These are phyloP conservation scores for Neocucurbitaria cava DNA, from an alignment of 2,329 filamentous ascomycete species.

Conservation along the genomic window DNA sequence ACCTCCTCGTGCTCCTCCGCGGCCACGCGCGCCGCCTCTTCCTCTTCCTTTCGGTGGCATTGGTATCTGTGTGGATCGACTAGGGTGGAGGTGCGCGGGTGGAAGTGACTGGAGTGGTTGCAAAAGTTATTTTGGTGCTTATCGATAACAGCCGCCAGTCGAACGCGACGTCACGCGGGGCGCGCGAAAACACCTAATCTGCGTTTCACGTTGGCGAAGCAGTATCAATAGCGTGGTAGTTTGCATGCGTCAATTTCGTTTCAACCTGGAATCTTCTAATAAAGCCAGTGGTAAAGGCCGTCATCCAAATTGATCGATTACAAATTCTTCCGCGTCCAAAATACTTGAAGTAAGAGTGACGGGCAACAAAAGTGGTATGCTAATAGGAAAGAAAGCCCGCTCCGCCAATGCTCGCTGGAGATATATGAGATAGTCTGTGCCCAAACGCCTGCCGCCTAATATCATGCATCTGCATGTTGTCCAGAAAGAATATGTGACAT, in stretches of 20 bases:
- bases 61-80: slow-evolving; percentile 5
- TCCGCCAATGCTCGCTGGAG: slow-evolving; percentile 51
- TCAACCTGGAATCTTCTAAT: slow-evolving; percentile 3
- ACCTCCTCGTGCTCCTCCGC: slow-evolving; percentile 29
- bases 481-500: slow-evolving; percentile 17
- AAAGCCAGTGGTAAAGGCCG: neutral
- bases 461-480: slow-evolving; percentile 25
- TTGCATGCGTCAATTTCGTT: slow-evolving; percentile 7
- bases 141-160: slow-evolving; percentile 36
- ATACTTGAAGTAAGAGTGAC: slow-evolving; percentile 14
- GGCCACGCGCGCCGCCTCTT: slow-evolving; percentile 28
- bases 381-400: slow-evolving; percentile 40
- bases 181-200: too few relatives aligned
- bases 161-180: slow-evolving; percentile 30
- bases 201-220: slow-evolving; percentile 7
- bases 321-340: slow-evolving; percentile 24
- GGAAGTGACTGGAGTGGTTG: slow-evolving; percentile 15
- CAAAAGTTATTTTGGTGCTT: slow-evolving; percentile 29
- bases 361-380: slow-evolving; percentile 41
- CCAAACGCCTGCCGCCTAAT: slow-evolving; percentile 38
- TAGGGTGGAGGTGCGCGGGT: slow-evolving; percentile 1
- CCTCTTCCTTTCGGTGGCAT: slow-evolving; percentile 46
- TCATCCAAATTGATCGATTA: slow-evolving; percentile 34
- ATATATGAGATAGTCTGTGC: slow-evolving; percentile 38
- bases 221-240: neutral